Conservation (phyloP, 192 early-diverging fungal genomes). For the Thoreauomyces humboldtii region DNA sequence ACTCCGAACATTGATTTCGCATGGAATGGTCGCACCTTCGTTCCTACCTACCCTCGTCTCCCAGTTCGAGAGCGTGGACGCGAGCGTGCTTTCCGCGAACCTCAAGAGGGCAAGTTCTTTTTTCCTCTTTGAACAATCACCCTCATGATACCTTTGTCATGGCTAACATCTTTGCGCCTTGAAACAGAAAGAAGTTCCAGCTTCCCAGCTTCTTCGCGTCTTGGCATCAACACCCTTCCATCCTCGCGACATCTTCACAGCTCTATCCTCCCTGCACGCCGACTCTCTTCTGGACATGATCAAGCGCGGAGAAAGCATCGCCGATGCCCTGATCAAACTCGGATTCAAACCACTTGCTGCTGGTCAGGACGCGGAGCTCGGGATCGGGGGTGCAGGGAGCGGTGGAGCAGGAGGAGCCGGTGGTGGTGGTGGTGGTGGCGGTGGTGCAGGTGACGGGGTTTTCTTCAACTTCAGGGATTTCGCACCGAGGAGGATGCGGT, state of each 20-base stretch:
- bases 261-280: conserved; percentile 30
- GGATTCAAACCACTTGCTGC: conserved; percentile 23
- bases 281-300: conserved; percentile 32
- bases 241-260: conserved; percentile 49
- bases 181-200: conserved; percentile 34
- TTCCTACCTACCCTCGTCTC: conserved; percentile 45
- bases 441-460: background rate
- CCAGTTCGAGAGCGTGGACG: conserved; percentile 42
- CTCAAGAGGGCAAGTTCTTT: conserved; percentile 47
- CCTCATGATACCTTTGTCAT: background rate
- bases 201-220: conserved; percentile 42
- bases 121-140: background rate
- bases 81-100: conserved; percentile 34
- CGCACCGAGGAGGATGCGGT: background rate
- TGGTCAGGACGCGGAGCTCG: background rate
- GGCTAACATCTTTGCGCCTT: background rate
- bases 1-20: conserved; percentile 50
- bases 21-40: conserved; percentile 47
- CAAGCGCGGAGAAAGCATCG: conserved; percentile 38
- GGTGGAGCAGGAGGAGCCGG: background rate
- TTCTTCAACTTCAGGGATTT: conserved; percentile 1
- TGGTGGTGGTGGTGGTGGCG: background rate
- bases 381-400: too few species aligned
- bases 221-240: conserved; percentile 45
- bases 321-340: conserved; percentile 32